phyloP scores from a whole-genome alignment of 495 filamentous ascomycete species.

The Penicillium alfredii region DNA sequence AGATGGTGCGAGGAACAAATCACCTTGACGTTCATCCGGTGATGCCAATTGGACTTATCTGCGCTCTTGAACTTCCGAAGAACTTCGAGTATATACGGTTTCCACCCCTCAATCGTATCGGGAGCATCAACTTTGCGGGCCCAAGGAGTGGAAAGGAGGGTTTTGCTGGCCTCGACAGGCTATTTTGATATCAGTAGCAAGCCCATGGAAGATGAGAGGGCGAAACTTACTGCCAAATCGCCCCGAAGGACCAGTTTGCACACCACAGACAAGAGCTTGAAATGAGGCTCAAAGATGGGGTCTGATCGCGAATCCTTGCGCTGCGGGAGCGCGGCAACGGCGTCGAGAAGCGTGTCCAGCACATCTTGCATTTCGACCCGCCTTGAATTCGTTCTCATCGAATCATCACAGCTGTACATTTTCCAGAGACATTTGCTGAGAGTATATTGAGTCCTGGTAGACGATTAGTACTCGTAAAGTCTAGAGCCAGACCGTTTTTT shows the following conservation, averaged over 20 bases:
- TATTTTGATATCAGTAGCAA: conserved; percentile 16
- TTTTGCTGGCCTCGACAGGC: conserved; percentile 46
- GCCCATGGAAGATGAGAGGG: not conserved
- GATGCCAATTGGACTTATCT: conserved; percentile 96
- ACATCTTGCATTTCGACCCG: conserved; percentile 51
- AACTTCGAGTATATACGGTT: conserved; percentile 64
- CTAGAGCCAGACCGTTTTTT: not conserved
- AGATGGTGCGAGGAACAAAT: conserved; percentile 1
- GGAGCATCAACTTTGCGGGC: conserved; percentile 44
- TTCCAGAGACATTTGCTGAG: conserved; percentile 95
- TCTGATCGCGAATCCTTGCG: conserved; percentile 70
- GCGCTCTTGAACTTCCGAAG: conserved; percentile 71
- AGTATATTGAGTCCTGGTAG: conserved; percentile 70
- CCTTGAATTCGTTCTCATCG: conserved; percentile 40
- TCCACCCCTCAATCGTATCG: conserved; percentile 60
- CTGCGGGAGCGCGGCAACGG: conserved; percentile 74
- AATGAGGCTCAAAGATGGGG: conserved; percentile 90
- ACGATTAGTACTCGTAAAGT: conserved; percentile 5
- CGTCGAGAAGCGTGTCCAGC: conserved; percentile 61
- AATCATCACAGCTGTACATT: conserved; percentile 65
- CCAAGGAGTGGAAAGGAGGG: conserved; percentile 52
- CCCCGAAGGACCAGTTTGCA: conserved; percentile 66
- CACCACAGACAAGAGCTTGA: conserved; percentile 82
- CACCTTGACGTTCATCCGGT: conserved; percentile 77
- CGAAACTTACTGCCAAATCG: conserved; percentile 24